Base-by-base conservation (phyloP, 2,329 filamentous ascomycete species). In the Mycogone perniciosa region DNA sequence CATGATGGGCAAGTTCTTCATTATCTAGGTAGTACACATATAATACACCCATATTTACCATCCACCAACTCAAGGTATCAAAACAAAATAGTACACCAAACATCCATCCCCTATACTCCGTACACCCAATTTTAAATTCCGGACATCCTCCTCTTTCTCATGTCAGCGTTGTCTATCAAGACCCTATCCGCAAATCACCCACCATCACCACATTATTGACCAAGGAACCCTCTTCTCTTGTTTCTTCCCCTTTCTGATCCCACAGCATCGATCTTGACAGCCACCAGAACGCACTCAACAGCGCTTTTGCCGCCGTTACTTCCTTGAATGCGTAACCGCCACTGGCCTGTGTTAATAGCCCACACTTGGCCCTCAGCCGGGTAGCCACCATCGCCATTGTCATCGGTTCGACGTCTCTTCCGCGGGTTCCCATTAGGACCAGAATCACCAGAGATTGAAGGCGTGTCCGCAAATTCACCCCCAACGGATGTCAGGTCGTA, bases 221-320 rank as follows among this genome's bases (percentile, higher is more conserved):
- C 62, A 51, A 95, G 65, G 63, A 95, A 95, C 0, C 68, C 70
- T 55, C 86, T 77, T 46, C 73, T 67, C 45, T 69, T 69, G 69
- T 95, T 95, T 56, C 88, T 77, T 8, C 76, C 76, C 54, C 75
- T 73, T 67, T 92, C 82, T 6, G 75, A 77, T 48, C 77, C 85
- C 58, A 83, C 79, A 0, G 84, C 86, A 58, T 95, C 86, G 29
- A 95, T 64, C 66, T 88, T 89, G 33, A 91, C 86, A 1, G 83
- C 87, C 11, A 86, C 76, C 45, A 95, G 75, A 26, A 89, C 76
- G 52, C 88, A 85, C 68, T 92, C 86, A 50, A 85, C 75, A 2
- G 73, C 72, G 35, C 71, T 73, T 60, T 76, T 81, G 44, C 76
- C 75, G 45, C 68, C 72, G 51, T 60, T 68, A 3, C 68, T 64